Evolutionary conservation across 176 grass and related monocot species (phyloP).

Genomic region (Chloris gayana): DNA sequence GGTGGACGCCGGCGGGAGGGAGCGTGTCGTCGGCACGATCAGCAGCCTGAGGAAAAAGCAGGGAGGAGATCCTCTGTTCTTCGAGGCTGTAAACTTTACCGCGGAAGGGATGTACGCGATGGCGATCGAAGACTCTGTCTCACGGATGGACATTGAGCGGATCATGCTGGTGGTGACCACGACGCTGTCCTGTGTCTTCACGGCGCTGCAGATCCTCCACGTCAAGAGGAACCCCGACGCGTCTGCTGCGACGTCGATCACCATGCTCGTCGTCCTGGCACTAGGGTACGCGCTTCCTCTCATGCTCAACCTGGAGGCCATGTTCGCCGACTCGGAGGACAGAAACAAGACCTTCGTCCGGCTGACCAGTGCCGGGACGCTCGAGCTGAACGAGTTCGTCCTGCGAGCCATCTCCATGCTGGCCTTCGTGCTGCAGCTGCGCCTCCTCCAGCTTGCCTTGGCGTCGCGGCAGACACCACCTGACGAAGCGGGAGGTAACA

Average conservation of each 20-base stretch:
- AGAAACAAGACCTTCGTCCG: too few species aligned
- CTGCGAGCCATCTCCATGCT: slow-evolving; percentile 37
- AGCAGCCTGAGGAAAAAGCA: slow-evolving; percentile 49
- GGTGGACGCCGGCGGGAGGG: background rate
- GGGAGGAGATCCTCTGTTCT: slow-evolving; percentile 45
- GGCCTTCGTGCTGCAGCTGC: slow-evolving; percentile 50
- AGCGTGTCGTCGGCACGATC: slow-evolving; percentile 40
- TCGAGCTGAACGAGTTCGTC: slow-evolving; percentile 36
- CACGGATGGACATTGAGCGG: background rate
- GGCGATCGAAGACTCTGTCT: background rate
- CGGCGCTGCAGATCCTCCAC: background rate
- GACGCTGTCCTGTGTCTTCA: background rate
- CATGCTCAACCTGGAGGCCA: background rate
- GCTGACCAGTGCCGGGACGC: too few species aligned
- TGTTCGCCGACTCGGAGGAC: background rate
- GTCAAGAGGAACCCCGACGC: background rate
- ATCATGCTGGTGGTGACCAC: background rate
- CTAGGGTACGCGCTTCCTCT: background rate
- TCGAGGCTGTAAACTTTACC: slow-evolving; percentile 24
- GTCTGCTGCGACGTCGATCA: background rate
- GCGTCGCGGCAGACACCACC: background rate
- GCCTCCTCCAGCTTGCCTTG: slow-evolving; percentile 38
- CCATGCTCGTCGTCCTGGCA: background rate
- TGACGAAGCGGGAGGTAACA: background rate
- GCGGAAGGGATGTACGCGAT: slow-evolving; percentile 31